Conservation (phyloP, 2,329 filamentous ascomycete genomes). For the Stromatinia cepivora region DNA sequence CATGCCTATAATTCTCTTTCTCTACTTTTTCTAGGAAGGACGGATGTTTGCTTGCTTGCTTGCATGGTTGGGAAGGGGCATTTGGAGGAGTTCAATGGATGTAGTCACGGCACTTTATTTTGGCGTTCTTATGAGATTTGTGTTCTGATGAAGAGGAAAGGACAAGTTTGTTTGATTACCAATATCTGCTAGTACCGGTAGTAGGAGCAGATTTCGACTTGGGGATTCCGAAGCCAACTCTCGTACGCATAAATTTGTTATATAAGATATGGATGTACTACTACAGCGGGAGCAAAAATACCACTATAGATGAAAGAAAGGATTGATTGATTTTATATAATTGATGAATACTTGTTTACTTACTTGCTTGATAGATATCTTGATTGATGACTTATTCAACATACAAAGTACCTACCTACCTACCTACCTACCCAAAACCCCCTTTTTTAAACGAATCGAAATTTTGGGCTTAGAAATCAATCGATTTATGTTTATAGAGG, state of each 20-base stretch:
- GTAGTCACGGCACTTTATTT: constrained; percentile 7
- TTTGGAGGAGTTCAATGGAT: constrained; percentile 22
- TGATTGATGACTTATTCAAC: too few species aligned
- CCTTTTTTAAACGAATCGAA: background rate
- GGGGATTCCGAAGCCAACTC: background rate
- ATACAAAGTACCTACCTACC: background rate
- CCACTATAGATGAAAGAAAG: background rate
- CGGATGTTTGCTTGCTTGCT: background rate
- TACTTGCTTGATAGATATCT: background rate
- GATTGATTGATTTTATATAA: background rate
- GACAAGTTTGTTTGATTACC: background rate
- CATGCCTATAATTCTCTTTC: constrained; percentile 7
- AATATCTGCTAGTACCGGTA: background rate
- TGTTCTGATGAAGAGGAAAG: background rate
- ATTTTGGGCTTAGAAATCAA: too few species aligned
- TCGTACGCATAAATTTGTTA: constrained; percentile 6
- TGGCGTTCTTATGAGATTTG: constrained; percentile 15
- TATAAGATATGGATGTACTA: constrained; percentile 3
- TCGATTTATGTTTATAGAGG: too few species aligned
- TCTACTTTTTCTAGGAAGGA: background rate
- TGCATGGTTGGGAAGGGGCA: constrained; percentile 21
- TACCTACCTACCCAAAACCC: background rate
- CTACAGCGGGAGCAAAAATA: background rate
- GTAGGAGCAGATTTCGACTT: background rate
- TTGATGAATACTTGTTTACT: background rate